Evolutionary conservation across 2,329 filamentous ascomycete species (phyloP).

Genomic region (Pseudogymnoascus sp.): DNA sequence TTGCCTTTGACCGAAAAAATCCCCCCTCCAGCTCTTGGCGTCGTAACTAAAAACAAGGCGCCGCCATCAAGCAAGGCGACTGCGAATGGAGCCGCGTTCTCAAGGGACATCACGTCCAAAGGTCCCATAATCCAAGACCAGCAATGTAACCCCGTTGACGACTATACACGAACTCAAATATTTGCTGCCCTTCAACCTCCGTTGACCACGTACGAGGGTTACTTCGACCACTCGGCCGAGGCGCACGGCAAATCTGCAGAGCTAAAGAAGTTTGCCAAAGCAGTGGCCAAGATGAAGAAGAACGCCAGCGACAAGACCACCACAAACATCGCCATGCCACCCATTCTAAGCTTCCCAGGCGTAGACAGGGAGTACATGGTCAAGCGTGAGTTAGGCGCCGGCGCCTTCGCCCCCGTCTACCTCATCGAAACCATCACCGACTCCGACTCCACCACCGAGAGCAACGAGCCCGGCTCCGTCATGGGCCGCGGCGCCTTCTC

Average conservation of each 20-base stretch:
- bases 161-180: constrained; percentile 64
- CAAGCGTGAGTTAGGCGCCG: constrained; percentile 79
- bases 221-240: constrained; percentile 61
- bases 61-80: constrained; percentile 27
- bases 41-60: constrained; percentile 33
- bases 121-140: constrained; percentile 71
- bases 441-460: constrained; percentile 36
- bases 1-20: constrained; percentile 37
- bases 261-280: constrained; percentile 74
- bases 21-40: constrained; percentile 43
- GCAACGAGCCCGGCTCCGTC: constrained; percentile 38
- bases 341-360: constrained; percentile 60
- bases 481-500: constrained; percentile 57
- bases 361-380: constrained; percentile 63
- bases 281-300: constrained; percentile 35
- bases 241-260: constrained; percentile 60
- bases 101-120: constrained; percentile 41
- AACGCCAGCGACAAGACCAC: constrained; percentile 46
- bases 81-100: constrained; percentile 20
- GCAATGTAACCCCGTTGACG: constrained; percentile 85
- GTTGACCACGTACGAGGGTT: constrained; percentile 67
- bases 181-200: constrained; percentile 65
- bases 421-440: constrained; percentile 67
- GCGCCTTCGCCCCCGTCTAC: constrained; percentile 93
- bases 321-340: constrained; percentile 48